Evolutionary conservation across 805 yeast genomes (phyloP).

Genomic region (Hyphopichia homilentoma): DNA sequence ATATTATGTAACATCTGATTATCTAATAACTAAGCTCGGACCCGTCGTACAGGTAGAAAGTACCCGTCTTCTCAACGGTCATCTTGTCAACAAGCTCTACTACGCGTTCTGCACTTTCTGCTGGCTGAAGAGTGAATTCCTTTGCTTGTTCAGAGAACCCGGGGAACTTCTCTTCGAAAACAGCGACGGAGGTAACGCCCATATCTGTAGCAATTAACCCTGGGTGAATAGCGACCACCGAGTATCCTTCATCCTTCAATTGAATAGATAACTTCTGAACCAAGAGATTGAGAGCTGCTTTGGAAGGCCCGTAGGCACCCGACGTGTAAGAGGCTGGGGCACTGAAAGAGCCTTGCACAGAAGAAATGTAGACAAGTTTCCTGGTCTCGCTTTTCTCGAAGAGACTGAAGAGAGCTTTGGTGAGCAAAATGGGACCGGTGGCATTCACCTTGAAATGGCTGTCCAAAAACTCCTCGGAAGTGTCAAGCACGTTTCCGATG

Average conservation of each 20-base stretch:
- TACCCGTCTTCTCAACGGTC: too few relatives aligned
- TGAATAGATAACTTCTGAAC: slow-evolving; percentile 22
- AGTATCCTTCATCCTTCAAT: slow-evolving; percentile 17
- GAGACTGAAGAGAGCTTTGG: slow-evolving; percentile 22
- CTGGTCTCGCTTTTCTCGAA: slow-evolving; percentile 17
- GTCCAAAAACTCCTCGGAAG: slow-evolving; percentile 11
- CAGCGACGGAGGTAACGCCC: slow-evolving; percentile 10
- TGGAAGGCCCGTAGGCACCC: slow-evolving; percentile 30
- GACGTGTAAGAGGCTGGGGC: slow-evolving; percentile 14
- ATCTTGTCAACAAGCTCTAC: slow-evolving; percentile 7
- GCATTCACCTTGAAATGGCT: slow-evolving; percentile 19
- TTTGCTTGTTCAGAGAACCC: too few relatives aligned
- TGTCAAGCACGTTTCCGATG: neutral
- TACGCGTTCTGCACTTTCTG: slow-evolving; percentile 7
- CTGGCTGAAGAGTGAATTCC: slow-evolving; percentile 7
- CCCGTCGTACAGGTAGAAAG: too few relatives aligned
- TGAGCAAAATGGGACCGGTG: slow-evolving; percentile 27
- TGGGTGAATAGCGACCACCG: slow-evolving; percentile 33
- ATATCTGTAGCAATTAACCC: slow-evolving; percentile 38
- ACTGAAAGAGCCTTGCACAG: slow-evolving; percentile 22
- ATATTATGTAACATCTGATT: too few relatives aligned
- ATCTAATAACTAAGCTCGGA: too few relatives aligned
- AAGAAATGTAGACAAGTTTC: slow-evolving; percentile 25
- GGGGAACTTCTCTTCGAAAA: slow-evolving; percentile 2
- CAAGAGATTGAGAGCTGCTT: slow-evolving; percentile 31